phyloP scores from a whole-genome alignment of 768 basidiomycete species.

The Chlorophyllum brunneum region DNA sequence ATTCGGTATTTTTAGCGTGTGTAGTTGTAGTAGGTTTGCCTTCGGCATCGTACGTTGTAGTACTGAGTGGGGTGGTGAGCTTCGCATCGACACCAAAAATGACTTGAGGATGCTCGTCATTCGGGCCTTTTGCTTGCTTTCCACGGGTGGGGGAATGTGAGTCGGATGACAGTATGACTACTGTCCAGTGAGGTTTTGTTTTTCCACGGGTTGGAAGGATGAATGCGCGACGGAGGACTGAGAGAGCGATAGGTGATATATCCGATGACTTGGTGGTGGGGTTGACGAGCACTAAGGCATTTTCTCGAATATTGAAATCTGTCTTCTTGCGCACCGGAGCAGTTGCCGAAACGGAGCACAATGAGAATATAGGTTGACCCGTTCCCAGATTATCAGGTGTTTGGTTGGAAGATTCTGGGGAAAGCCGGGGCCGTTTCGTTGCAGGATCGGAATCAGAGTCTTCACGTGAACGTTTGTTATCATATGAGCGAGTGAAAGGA shows the following conservation, averaged over 20 bases:
- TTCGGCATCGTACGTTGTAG: slow-evolving; percentile 31
- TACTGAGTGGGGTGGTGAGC: slow-evolving; percentile 40
- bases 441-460: slow-evolving; percentile 26
- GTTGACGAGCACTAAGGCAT: slow-evolving; percentile 50
- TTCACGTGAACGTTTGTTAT: slow-evolving; percentile 32
- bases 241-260: slow-evolving; percentile 41
- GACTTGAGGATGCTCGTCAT: slow-evolving; percentile 44
- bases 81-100: slow-evolving; percentile 71
- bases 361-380: slow-evolving; percentile 49
- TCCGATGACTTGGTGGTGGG: slow-evolving; percentile 46
- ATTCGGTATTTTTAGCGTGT: slow-evolving; percentile 49
- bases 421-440: slow-evolving; percentile 32
- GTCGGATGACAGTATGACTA: slow-evolving; percentile 59
- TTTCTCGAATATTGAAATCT: slow-evolving; percentile 53
- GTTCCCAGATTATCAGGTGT: slow-evolving; percentile 20
- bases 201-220: slow-evolving; percentile 74
- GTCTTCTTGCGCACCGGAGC: slow-evolving; percentile 77
- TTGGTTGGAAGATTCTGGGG: slow-evolving; percentile 14
- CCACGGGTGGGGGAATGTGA: slow-evolving; percentile 33
- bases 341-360: slow-evolving; percentile 64
- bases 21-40: slow-evolving; percentile 23
- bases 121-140: slow-evolving; percentile 27
- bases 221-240: slow-evolving; percentile 56
- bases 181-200: slow-evolving; percentile 67
- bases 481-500: slow-evolving; percentile 18